A percentile compares a stretch with the other conserved stretches of the same genome.
phyloP scores from a whole-genome alignment of 2,329 filamentous ascomycete species.

The Lachnellula subtilissima region DNA sequence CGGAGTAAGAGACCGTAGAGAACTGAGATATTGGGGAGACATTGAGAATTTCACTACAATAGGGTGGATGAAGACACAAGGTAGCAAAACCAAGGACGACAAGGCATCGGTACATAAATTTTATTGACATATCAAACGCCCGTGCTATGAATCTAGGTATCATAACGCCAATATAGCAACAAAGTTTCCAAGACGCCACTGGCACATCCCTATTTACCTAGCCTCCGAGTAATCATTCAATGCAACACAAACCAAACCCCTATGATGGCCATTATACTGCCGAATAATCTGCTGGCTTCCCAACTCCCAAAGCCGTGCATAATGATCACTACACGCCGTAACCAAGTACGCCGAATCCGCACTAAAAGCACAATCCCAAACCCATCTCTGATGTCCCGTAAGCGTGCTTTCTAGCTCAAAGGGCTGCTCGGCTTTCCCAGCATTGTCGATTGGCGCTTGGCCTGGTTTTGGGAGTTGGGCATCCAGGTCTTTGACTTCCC shows the following conservation, averaged over 20 bases:
- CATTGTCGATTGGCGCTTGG: constrained; percentile 28
- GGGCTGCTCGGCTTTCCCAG: constrained; percentile 38
- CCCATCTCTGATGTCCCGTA: constrained; percentile 69
- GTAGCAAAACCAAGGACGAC: neutral
- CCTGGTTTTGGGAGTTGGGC: constrained; percentile 34
- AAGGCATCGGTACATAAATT: neutral
- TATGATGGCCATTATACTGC: constrained; percentile 72
- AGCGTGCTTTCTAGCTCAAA: constrained; percentile 67
- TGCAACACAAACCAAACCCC: constrained; percentile 64
- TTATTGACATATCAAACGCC: neutral
- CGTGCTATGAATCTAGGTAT: neutral
- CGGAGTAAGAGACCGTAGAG: no score
- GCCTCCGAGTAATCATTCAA: constrained; percentile 56
- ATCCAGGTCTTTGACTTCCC: constrained; percentile 76
- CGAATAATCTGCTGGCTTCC: constrained; percentile 64
- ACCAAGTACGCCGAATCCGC: constrained; percentile 71
- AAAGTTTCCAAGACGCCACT: neutral
- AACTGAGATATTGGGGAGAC: no score
- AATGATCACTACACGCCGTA: constrained; percentile 70
- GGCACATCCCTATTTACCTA: constrained; percentile 8
- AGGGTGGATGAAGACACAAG: neutral
- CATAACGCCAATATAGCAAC: neutral
- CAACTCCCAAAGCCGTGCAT: constrained; percentile 68
- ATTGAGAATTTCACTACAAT: neutral
- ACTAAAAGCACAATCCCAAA: constrained; percentile 74